Conservation (phyloP, 352 stramenopile genomes). For the Globisporangium paddicum region DNA sequence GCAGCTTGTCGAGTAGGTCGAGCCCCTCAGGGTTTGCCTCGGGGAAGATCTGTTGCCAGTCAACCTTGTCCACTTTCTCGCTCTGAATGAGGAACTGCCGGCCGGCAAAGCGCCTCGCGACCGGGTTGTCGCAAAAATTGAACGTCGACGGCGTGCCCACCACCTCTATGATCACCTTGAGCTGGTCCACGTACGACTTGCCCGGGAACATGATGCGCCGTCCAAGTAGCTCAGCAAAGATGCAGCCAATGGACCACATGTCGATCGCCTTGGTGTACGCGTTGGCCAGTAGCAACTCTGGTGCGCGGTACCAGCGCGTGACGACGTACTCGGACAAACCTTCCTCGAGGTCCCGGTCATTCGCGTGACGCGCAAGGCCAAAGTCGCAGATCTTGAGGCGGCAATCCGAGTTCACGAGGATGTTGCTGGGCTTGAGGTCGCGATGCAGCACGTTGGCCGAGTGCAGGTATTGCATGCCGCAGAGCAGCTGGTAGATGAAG, state of each 20-base stretch:
- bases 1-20: constrained; percentile 80
- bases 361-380: constrained; percentile 75
- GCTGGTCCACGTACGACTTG: constrained; percentile 84
- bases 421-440: constrained; percentile 97
- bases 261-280: constrained; percentile 88
- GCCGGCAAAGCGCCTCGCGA: constrained; percentile 73
- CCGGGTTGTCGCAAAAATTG: constrained; percentile 83
- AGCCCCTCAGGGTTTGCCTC: constrained; percentile 83
- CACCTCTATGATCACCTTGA: constrained; percentile 85
- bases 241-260: constrained; percentile 98
- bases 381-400: constrained; percentile 88
- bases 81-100: constrained; percentile 80
- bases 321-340: constrained; percentile 92
- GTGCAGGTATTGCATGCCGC: constrained; percentile 95
- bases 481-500: constrained; percentile 95
- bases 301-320: constrained; percentile 91
- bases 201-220: constrained; percentile 82
- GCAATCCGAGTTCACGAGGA: constrained; percentile 94
- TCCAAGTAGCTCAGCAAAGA: constrained; percentile 98
- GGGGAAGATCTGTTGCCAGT: constrained; percentile 74
- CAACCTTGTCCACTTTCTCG: constrained; percentile 61
- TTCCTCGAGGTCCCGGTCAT: constrained; percentile 75
- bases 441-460: constrained; percentile 94
- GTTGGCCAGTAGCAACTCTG: constrained; percentile 80
- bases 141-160: constrained; percentile 82